phyloP scores from a whole-genome alignment of 83 land plant genomes.

The Isoetes engelmannii region DNA sequence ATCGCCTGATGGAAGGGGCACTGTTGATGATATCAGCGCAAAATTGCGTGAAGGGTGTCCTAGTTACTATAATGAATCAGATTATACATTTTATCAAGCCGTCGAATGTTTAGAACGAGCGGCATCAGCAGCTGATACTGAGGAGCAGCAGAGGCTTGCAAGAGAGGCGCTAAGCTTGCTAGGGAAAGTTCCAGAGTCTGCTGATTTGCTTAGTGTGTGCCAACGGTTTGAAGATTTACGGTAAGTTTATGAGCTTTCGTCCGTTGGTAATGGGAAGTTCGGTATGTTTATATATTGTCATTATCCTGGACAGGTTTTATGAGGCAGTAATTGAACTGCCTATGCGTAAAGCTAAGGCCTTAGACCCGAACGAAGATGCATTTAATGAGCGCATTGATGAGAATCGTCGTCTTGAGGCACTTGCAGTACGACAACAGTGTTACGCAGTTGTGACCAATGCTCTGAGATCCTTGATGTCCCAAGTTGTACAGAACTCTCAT shows the following conservation, averaged over 20 bases:
- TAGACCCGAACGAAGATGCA: constrained; percentile 86
- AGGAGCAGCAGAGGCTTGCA: constrained; percentile 65
- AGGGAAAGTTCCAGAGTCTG: constrained; percentile 80
- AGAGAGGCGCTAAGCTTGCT: constrained; percentile 72
- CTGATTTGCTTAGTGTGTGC: constrained; percentile 79
- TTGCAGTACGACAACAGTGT: constrained; percentile 63
- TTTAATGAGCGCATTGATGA: constrained; percentile 70
- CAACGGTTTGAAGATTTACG: constrained; percentile 90
- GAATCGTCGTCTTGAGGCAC: constrained; percentile 43
- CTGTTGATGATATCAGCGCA: constrained; percentile 91
- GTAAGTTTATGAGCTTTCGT: constrained; percentile 22
- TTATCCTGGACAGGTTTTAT: constrained; percentile 56
- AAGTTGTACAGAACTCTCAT: constrained; percentile 23
- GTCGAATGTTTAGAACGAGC: constrained; percentile 90
- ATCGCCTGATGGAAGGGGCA: constrained; percentile 92
- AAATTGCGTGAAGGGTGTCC: constrained; percentile 92
- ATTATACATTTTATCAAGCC: constrained; percentile 83
- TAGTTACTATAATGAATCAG: constrained; percentile 92
- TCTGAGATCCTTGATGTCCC: constrained; percentile 66
- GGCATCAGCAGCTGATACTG: constrained; percentile 41
- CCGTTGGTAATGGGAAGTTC: not conserved
- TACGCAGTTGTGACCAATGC: constrained; percentile 81
- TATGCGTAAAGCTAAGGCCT: constrained; percentile 79
- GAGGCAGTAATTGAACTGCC: constrained; percentile 96
- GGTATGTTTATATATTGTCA: constrained; percentile 3